Evolutionary conservation across 2,329 filamentous ascomycete genomes (phyloP), one percentile per base, ranked within the genome.

Genomic region (Eutypa lata): DNA sequence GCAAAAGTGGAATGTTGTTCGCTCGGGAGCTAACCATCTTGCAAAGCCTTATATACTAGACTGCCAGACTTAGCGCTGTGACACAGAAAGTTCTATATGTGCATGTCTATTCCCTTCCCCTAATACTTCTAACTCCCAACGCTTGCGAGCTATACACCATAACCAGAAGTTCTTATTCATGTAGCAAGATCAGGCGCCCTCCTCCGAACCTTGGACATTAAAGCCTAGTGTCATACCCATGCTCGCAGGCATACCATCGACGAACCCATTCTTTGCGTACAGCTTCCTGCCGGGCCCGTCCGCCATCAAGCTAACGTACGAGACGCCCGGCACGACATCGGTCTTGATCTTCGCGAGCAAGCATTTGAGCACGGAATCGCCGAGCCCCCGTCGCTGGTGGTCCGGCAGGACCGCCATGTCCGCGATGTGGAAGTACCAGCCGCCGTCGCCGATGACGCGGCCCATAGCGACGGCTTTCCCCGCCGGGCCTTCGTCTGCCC

Each of bases 341-440:
- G 65, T 59, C 53, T 72, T 65, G 40, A 79, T 72, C 48, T 71
- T 69, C 18, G 61, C 65, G 35, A 80, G 56, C 40, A 80, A 62
- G 19, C 64, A 61, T 57, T 73, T 71, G 63, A 80, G 61, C 35
- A 81, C 68, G 21, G 67, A 65, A 48, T 75, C 73, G 8, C 74
- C 78, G 1, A 81, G 60, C 1, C 78, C 77, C 48, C 69, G 71
- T 11, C 73, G 70, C 55, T 77, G 77, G 53, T 81, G 77, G 7
- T 66, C 69, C 6, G 76, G 74, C 45, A 77, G 66, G n/a, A 78
- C 73, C 2, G 73, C 75, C 64, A 82, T 76, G 58, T 81, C 78
- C 19, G 73, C 73, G 48, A 81, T 69, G 43, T 74, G 65, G 49
- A 80, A 78, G 57, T 80, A 80, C 67, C 78, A 76, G 6, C 73